These are phyloP conservation scores for Rhodotorula kratochvilovae DNA, from an alignment of 768 basidiomycete species.

Conservation along the genomic window DNA sequence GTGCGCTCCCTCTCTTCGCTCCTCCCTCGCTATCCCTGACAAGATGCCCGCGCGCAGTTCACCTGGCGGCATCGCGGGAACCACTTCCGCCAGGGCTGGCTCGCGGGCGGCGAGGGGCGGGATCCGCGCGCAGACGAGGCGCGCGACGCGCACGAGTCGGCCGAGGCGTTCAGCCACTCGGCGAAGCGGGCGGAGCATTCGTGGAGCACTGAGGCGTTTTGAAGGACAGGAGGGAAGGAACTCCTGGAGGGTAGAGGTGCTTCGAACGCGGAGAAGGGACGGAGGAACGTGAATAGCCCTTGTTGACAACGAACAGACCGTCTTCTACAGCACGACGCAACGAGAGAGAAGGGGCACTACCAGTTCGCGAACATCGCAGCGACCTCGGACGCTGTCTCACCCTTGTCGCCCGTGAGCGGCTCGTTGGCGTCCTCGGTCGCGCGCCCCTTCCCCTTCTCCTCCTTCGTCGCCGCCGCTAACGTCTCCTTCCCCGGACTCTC, in stretches of 20 bases:
- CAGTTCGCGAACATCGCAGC: neutral
- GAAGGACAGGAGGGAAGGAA: too few relatives aligned
- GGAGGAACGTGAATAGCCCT: neutral
- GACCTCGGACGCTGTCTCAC: neutral
- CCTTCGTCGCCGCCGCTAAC: neutral
- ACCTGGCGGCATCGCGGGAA: conserved; percentile 34
- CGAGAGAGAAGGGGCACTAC: neutral
- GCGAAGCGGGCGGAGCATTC: conserved; percentile 3
- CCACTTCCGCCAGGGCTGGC: conserved; percentile 28
- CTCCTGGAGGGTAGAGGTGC: too few relatives aligned
- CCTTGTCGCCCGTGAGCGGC: conserved; percentile 3
- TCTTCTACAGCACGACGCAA: neutral
- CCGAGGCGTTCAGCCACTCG: neutral
- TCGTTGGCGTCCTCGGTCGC: neutral
- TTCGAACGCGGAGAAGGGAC: neutral
- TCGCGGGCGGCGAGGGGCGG: conserved; percentile 5
- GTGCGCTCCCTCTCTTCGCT: neutral
- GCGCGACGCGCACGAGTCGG: conserved; percentile 21
- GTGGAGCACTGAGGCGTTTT: conserved; percentile 20
- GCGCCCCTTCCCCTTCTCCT: neutral
- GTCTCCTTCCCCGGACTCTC: too few relatives aligned
- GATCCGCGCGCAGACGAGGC: conserved; percentile 27
- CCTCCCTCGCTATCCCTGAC: neutral
- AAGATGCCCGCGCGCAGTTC: neutral
- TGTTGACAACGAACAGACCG: neutral